Percentiles rank a stretch among this genome's conserved stretches.
Evolutionary conservation across 2,329 filamentous ascomycete genomes (phyloP).

Genomic region (Cordyceps javanica): DNA sequence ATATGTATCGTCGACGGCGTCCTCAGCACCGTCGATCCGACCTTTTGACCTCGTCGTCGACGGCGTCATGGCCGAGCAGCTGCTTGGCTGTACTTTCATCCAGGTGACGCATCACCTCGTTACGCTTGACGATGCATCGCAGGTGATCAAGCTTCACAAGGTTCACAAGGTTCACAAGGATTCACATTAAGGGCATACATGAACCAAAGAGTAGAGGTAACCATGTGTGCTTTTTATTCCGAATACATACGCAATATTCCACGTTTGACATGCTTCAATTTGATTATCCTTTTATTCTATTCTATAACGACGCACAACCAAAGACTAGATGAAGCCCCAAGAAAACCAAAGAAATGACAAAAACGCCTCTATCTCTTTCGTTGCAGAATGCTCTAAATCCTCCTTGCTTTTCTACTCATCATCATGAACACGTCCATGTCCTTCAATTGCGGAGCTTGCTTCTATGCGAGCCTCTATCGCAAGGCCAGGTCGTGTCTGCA

Average conservation of each 20-base stretch:
- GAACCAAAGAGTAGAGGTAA: no score
- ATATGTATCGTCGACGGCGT: not conserved
- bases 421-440: not conserved
- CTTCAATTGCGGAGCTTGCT: not conserved
- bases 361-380: conserved; percentile 5
- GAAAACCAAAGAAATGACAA: not conserved
- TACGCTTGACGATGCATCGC: not conserved
- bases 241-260: no score
- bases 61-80: not conserved
- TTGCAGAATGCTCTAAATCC: not conserved
- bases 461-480: not conserved
- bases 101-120: not conserved
- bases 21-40: not conserved
- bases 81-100: not conserved
- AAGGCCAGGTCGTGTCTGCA: not conserved
- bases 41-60: not conserved
- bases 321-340: not conserved
- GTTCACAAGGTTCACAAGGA: no score
- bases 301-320: not conserved
- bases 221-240: not conserved
- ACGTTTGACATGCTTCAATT: not conserved
- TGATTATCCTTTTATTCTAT: not conserved
- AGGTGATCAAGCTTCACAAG: not conserved
- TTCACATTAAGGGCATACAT: not conserved
- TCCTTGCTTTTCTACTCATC: not conserved